Conservation (phyloP, 108 stramenopile genomes). For the Craspedostauros australis region DNA sequence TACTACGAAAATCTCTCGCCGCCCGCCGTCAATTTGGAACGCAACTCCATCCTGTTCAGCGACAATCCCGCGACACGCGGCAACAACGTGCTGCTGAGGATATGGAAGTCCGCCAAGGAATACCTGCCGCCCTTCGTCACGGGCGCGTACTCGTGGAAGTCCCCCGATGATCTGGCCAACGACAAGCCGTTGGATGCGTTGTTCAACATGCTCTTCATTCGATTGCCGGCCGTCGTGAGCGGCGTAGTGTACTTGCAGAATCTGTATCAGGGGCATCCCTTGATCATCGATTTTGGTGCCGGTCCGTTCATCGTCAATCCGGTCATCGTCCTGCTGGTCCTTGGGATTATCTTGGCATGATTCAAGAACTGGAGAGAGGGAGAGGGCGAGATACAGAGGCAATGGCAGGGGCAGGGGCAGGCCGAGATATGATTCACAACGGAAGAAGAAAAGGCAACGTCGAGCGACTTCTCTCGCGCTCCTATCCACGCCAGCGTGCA, state of each 20-base stretch:
- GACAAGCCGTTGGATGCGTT: slow-evolving; percentile 47
- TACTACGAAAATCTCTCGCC: slow-evolving; percentile 30
- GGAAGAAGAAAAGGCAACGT: no score
- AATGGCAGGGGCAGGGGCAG: no score
- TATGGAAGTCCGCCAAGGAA: slow-evolving; percentile 38
- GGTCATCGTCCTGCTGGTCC: slow-evolving; percentile 31
- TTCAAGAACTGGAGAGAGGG: no score
- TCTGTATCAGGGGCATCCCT: slow-evolving; percentile 39
- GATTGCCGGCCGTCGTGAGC: slow-evolving; percentile 40
- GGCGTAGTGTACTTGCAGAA: slow-evolving; percentile 42
- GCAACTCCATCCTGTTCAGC: slow-evolving; percentile 59
- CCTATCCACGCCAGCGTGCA: no score
- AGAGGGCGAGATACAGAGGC: no score
- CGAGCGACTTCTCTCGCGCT: no score
- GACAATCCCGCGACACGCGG: slow-evolving; percentile 48
- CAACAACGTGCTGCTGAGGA: slow-evolving; percentile 30
- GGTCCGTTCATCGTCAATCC: slow-evolving; percentile 52
- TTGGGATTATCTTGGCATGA: slow-evolving; percentile 36
- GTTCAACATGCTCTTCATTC: slow-evolving; percentile 59
- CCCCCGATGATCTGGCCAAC: slow-evolving; percentile 26
- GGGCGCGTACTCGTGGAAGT: slow-evolving; percentile 37
- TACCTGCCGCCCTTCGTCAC: slow-evolving; percentile 41
- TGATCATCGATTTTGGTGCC: slow-evolving; percentile 52
- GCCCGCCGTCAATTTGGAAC: slow-evolving; percentile 44
- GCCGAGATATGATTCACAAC: no score